A percentile compares a stretch with the other conserved stretches of the same genome.
These are phyloP conservation scores for Hypoxylon fragiforme DNA, from an alignment of 495 filamentous ascomycete species.

Conservation along the genomic window DNA sequence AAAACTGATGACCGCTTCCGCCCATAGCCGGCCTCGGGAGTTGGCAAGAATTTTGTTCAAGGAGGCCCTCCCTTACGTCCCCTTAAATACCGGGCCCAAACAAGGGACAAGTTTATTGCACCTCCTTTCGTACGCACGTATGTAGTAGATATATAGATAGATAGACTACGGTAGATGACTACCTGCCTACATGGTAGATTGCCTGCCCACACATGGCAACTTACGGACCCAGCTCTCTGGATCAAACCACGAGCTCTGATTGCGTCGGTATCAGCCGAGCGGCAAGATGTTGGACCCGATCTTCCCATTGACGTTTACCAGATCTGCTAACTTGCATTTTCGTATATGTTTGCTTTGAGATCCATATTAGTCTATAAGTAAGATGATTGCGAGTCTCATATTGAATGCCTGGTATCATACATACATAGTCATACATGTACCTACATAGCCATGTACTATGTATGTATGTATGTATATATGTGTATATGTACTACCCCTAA, in stretches of 20 bases:
- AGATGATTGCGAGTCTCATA: too few relatives aligned
- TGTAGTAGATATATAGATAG: background rate
- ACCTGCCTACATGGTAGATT: background rate
- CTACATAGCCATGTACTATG: background rate
- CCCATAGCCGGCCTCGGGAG: conserved; percentile 16
- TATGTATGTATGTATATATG: background rate
- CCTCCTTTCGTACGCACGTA: background rate
- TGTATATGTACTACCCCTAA: too few relatives aligned
- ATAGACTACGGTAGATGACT: background rate
- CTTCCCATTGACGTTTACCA: conserved; percentile 3
- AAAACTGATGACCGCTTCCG: conserved; percentile 4
- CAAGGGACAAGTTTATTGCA: background rate
- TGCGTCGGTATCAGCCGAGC: conserved; percentile 30
- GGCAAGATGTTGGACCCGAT: conserved; percentile 26
- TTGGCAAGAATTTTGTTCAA: too few relatives aligned
- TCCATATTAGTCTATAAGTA: background rate
- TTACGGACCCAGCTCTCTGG: conserved; percentile 27
- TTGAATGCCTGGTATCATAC: too few relatives aligned
- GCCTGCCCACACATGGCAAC: conserved; percentile 8
- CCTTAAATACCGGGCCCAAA: background rate
- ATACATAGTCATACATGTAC: too few relatives aligned
- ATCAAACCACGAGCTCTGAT: conserved; percentile 20
- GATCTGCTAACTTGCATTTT: background rate
- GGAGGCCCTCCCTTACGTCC: conserved; percentile 9
- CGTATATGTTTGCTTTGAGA: conserved; percentile 8